phyloP scores from a whole-genome alignment of 2,329 filamentous ascomycete genomes.

The Xylaria sp. region DNA sequence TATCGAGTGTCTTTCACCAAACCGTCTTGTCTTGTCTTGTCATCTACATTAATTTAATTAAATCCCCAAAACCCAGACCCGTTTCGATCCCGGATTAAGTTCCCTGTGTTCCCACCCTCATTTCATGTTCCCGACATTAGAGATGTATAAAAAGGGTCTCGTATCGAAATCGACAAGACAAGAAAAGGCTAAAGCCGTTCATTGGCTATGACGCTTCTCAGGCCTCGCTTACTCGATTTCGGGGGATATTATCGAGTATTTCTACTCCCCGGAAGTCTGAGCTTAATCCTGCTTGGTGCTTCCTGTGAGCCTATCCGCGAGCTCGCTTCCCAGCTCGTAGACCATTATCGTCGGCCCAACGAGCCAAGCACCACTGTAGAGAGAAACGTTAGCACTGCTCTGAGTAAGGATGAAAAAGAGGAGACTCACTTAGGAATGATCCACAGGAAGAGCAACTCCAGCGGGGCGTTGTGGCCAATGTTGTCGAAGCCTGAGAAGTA shows the following conservation, averaged over 20 bases:
- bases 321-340: slow-evolving; percentile 59
- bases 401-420: neutral
- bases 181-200: neutral
- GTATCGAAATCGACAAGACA: slow-evolving; percentile 1
- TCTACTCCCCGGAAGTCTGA: neutral
- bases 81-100: neutral
- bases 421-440: slow-evolving; percentile 54
- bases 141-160: neutral
- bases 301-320: slow-evolving; percentile 57
- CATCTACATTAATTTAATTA: slow-evolving; percentile 11
- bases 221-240: slow-evolving; percentile 3
- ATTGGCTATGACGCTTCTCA: slow-evolving; percentile 3
- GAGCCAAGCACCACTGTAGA: slow-evolving; percentile 64
- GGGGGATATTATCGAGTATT: neutral
- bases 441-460: slow-evolving; percentile 62
- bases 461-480: slow-evolving; percentile 64
- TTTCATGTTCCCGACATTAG: slow-evolving; percentile 5
- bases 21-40: too few relatives aligned
- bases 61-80: neutral
- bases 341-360: slow-evolving; percentile 64
- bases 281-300: slow-evolving; percentile 56
- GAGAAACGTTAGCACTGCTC: slow-evolving; percentile 12
- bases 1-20: neutral
- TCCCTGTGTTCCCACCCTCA: neutral
- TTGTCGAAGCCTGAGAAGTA: slow-evolving; percentile 66